Evolutionary conservation across 139 green algal species (phyloP), one percentile per base, ranked within the genome.

Genomic region (Coelastrella sp.): DNA sequence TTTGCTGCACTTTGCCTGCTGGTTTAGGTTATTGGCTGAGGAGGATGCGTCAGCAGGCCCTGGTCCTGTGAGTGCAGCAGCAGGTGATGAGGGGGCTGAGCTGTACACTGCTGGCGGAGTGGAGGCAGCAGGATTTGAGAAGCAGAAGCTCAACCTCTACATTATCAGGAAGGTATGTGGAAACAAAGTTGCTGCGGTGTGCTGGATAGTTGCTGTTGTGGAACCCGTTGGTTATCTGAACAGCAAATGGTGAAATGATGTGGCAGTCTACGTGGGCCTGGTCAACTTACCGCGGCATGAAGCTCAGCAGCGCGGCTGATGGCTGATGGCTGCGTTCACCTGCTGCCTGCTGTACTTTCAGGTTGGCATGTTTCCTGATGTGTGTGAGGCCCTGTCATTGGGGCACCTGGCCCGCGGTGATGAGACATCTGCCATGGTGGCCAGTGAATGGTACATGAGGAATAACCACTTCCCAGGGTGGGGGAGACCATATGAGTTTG

Each of bases 371-470:
- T 98, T 96, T 87, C 92, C 93, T 27, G 96, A 98, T 20, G 92
- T 97, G 19, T 94, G 92, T 14, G 96, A 98, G 90, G 78, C 74
- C 27, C 93, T 98, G 82, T 92, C 93, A 5, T 57, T 88, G 9
- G 93, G 90, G 0, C 96, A 98, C 91, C 24, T 97, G 65, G 63
- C 84, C 6, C 58, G 58, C n/a, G 58, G 90, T 90, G 92, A 93
- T 78, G 56, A 56, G 8, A 95, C 95, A 85, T 96, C 92, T 1
- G 94, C 93, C 4, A 91, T 98, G 63, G 95, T 97, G 58, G 95
- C 96, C 10, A 92, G 87, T 6, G 96, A 98, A 82, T 98, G 96
- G 95, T 98, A 98, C 94, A 98, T 97, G 96, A 93, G 96, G 22
- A 93, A 92, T 79, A 89, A 91, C 25, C 92, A 96, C 85, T 97